Conservation (phyloP, 495 filamentous ascomycete species). For the Annulohypoxylon moriforme region DNA sequence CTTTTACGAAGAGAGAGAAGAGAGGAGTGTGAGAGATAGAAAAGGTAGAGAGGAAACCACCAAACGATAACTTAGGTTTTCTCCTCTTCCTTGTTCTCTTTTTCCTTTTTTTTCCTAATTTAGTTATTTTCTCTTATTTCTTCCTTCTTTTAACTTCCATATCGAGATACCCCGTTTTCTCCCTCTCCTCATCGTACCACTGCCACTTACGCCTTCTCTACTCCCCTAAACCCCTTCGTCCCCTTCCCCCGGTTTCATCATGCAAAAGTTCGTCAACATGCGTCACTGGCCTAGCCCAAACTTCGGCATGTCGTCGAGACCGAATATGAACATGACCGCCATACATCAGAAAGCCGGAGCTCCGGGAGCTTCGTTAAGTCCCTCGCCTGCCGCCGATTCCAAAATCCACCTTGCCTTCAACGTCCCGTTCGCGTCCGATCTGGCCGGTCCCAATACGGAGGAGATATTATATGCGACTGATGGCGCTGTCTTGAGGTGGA, state of each 20-base stretch:
- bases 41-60: slow-evolving; percentile 44
- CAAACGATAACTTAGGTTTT: slow-evolving; percentile 47
- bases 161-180: slow-evolving; percentile 43
- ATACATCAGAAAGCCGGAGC: slow-evolving; percentile 73
- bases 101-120: slow-evolving; percentile 38
- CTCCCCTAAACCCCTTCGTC: slow-evolving; percentile 45
- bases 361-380: slow-evolving; percentile 72
- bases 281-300: slow-evolving; percentile 90
- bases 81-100: slow-evolving; percentile 45
- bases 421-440: slow-evolving; percentile 90
- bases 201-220: slow-evolving; percentile 11
- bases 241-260: slow-evolving; percentile 58
- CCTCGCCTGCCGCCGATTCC: slow-evolving; percentile 72
- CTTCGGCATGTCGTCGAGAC: slow-evolving; percentile 78
- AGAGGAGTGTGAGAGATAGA: slow-evolving; percentile 43
- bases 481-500: slow-evolving; percentile 87
- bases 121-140: slow-evolving; percentile 45
- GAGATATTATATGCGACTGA: slow-evolving; percentile 90
- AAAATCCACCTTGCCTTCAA: slow-evolving; percentile 86
- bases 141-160: slow-evolving; percentile 40
- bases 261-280: slow-evolving; percentile 91
- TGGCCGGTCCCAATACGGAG: slow-evolving; percentile 88
- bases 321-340: slow-evolving; percentile 76
- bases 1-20: slow-evolving; percentile 22
- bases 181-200: slow-evolving; percentile 11